Evolutionary conservation across 768 basidiomycete genomes (phyloP), one percentile per base, ranked within the genome.

Genomic region (Podaxis mareebaensis): DNA sequence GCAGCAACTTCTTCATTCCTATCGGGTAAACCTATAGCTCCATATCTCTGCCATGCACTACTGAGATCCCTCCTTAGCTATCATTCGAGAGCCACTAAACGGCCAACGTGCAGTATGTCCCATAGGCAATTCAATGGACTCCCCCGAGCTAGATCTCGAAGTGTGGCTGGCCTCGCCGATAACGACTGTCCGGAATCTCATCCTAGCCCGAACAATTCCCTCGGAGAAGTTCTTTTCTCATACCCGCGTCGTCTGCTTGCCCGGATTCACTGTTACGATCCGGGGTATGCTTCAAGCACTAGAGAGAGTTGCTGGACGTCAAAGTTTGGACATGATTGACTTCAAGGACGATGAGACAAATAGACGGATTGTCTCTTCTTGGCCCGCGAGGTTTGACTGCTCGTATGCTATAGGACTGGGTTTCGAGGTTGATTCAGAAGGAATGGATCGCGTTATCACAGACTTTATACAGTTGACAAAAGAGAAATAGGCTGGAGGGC

Each of bases 61-160:
- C n/a, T 58, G 17, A 49, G 20, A 51, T 38, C 46, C 42, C 17
- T 52, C 60, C 20, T 20, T 30, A 81, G 81, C 77, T 8, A 78
- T 88, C 68, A 82, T 86, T 65, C 80, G 85, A 6, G 86, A 87
- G 69, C 85, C 86, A 0, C 73, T 88, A 2, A 79, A 83, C 57
- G 84, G 84, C 40, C 64, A 77, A 28, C 71, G 78, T 65, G 74
- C 81, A n/a, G 74, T 80, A 53, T 87, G 85, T 70, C 85, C 85
- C 17, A 81, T 87, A 46, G 80, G 85, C 30, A 73, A 83, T 58
- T 77, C 75, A 10, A 64, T 78, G 61, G 70, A 73, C 65, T 78
- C 80, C 4, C 77, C 79, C 13, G 79, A 76, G 58, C 78, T 83
- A 30, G 75, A 79, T 24, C 78, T 86, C 56, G 73, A 78, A 17